Conservation (phyloP, 768 basidiomycete genomes). For the Gymnopilus dilepis region DNA sequence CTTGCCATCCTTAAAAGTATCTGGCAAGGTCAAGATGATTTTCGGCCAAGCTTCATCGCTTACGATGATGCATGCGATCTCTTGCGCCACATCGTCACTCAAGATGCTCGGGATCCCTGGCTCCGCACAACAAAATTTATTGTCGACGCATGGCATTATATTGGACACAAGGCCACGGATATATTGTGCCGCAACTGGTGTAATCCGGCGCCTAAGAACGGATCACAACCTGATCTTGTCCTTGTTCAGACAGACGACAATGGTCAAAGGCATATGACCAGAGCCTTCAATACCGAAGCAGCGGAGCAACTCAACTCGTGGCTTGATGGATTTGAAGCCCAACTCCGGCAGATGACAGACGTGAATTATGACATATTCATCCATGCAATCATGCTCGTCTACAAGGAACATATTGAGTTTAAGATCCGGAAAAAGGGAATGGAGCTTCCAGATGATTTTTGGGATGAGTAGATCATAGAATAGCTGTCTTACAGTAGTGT, state of each 20-base stretch:
- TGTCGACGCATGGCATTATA: constrained; percentile 35
- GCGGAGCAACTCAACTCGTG: constrained; percentile 10
- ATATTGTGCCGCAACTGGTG: constrained; percentile 25
- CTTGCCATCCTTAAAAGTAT: constrained; percentile 22
- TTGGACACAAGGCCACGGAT: constrained; percentile 25
- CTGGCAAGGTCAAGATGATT: constrained; percentile 16
- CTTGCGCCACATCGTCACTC: constrained; percentile 29
- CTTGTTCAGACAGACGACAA: constrained; percentile 14
- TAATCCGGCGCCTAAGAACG: constrained; percentile 29
- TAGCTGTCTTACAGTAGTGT: too few relatives aligned
- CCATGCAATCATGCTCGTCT: constrained; percentile 6
- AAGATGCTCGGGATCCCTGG: constrained; percentile 21
- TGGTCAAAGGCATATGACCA: constrained; percentile 19
- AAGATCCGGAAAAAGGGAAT: not conserved
- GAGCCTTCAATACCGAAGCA: constrained; percentile 34
- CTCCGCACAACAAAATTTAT: constrained; percentile 25
- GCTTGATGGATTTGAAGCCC: constrained; percentile 7
- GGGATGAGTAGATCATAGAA: not conserved
- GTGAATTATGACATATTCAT: constrained; percentile 9
- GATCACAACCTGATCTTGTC: constrained; percentile 27
- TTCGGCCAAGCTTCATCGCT: constrained; percentile 24
- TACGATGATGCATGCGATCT: constrained; percentile 29
- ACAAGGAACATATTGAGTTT: constrained; percentile 8
- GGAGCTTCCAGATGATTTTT: constrained; percentile 5
- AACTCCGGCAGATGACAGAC: constrained; percentile 12